Percentiles rank a stretch among this genome's conserved stretches.
Evolutionary conservation across 768 basidiomycete genomes (phyloP).

Genomic region (Psilocybe subaeruginosa): DNA sequence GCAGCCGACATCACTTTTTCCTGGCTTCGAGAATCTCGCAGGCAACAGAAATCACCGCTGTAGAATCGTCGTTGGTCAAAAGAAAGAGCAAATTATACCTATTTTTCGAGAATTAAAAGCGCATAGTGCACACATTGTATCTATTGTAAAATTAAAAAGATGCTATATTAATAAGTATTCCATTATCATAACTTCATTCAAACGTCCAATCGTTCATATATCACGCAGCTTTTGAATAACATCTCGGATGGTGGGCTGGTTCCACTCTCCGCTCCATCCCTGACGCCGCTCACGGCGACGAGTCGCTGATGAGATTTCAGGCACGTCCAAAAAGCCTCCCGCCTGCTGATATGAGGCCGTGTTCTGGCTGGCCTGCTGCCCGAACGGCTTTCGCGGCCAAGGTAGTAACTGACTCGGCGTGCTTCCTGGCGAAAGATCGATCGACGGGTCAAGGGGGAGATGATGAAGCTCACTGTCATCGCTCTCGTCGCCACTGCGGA

Average conservation of each 20-base stretch:
- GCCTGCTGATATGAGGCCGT: neutral
- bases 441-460: neutral
- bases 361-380: neutral
- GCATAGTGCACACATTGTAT: too few species aligned
- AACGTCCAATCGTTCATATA: slow-evolving; percentile 1
- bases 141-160: too few species aligned
- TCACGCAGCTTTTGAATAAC: slow-evolving; percentile 15
- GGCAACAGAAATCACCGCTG: too few species aligned
- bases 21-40: too few species aligned
- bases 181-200: neutral
- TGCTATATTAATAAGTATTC: neutral
- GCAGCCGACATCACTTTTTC: too few species aligned
- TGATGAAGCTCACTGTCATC: slow-evolving; percentile 9
- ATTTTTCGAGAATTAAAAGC: too few species aligned
- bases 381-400: too few species aligned
- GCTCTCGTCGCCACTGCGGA: slow-evolving; percentile 1
- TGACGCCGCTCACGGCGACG: slow-evolving; percentile 12
- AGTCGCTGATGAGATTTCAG: neutral
- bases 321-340: neutral
- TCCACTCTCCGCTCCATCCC: slow-evolving; percentile 24
- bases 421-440: neutral
- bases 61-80: too few species aligned
- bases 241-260: slow-evolving; percentile 18
- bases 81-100: too few species aligned
- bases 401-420: neutral